Percentiles rank a stretch among this genome's conserved stretches.
phyloP scores from a whole-genome alignment of 2,329 filamentous ascomycete species.

The Talaromyces rugulosus region DNA sequence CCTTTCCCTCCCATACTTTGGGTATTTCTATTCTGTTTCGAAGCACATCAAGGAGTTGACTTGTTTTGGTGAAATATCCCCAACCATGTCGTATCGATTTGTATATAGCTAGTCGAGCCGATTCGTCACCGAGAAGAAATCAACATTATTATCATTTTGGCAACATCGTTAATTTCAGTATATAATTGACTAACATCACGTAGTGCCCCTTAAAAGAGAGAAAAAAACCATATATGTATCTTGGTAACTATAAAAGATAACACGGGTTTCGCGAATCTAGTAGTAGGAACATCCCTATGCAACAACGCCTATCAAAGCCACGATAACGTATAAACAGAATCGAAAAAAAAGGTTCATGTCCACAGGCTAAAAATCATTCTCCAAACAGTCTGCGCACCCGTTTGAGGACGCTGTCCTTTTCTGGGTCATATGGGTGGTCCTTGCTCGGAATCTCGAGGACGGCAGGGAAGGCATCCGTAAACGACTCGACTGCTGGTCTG shows the following conservation, averaged over 20 bases:
- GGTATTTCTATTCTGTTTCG: background rate
- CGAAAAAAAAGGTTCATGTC: background rate
- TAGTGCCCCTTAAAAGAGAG: background rate
- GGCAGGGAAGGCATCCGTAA: conserved; percentile 92
- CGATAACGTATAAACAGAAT: conserved; percentile 3
- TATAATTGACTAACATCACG: background rate
- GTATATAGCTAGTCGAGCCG: background rate
- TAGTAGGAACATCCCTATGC: background rate
- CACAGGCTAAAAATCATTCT: conserved; percentile 33
- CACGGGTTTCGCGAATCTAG: background rate
- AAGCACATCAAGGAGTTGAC: background rate
- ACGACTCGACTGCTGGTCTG: conserved; percentile 82
- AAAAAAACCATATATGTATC: background rate
- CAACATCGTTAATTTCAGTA: background rate
- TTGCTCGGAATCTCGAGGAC: conserved; percentile 97
- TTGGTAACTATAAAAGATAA: background rate
- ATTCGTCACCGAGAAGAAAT: background rate
- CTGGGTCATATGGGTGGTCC: conserved; percentile 97
- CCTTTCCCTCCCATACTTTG: background rate
- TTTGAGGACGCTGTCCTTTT: conserved; percentile 96
- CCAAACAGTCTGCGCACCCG: conserved; percentile 72
- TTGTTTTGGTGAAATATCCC: background rate
- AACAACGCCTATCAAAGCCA: conserved; percentile 10
- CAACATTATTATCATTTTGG: background rate
- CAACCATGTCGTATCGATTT: background rate